A percentile compares a stretch with the other conserved stretches of the same genome.
These are phyloP conservation scores for Biscogniauxia marginata DNA, from an alignment of 2,329 filamentous ascomycete species.

Conservation along the genomic window DNA sequence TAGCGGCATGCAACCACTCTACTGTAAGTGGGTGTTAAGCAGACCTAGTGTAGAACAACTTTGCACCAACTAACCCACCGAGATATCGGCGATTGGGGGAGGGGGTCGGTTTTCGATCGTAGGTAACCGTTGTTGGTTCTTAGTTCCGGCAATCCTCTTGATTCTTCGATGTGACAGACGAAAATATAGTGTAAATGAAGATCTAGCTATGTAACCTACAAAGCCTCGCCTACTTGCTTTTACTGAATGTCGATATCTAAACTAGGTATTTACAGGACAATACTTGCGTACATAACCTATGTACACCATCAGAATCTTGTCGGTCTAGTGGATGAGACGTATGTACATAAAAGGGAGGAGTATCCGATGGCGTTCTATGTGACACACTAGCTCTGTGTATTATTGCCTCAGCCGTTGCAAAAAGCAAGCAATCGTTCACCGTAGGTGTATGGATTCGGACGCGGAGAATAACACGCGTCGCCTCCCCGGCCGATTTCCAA, in stretches of 20 bases:
- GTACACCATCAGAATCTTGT: neutral
- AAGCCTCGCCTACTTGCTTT: neutral
- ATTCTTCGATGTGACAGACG: neutral
- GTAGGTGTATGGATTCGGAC: neutral
- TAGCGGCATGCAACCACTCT: conserved; percentile 15
- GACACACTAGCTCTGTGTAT: neutral
- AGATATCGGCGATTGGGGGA: neutral
- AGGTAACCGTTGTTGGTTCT: neutral
- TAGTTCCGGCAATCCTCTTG: neutral
- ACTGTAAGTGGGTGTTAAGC: neutral
- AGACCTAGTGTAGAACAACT: no score
- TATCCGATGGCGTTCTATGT: neutral
- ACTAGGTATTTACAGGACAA: neutral
- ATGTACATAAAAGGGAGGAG: neutral
- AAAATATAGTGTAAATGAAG: neutral
- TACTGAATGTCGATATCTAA: neutral
- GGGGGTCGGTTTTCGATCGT: neutral
- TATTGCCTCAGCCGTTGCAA: no score
- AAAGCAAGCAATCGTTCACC: neutral
- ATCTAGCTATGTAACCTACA: neutral
- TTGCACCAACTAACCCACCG: neutral
- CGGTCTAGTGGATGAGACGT: neutral
- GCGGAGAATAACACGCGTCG: neutral
- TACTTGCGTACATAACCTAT: no score
- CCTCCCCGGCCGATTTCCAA: neutral